These are phyloP conservation scores for Monosiga brevicollis DNA, from an alignment of 78 protist species.

Conservation along the genomic window DNA sequence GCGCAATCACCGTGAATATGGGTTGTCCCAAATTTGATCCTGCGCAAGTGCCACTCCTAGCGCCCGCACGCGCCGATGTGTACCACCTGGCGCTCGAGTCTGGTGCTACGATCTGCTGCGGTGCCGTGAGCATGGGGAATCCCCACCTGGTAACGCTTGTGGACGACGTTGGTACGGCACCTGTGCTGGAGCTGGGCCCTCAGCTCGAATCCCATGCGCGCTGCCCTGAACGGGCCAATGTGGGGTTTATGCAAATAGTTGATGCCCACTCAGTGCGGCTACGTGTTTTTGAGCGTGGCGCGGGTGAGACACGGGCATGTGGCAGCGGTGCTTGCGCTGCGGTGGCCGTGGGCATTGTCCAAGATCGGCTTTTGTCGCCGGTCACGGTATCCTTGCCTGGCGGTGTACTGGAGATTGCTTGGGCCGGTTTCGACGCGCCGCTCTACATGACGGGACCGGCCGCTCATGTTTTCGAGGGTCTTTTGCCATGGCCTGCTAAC, in stretches of 20 bases:
- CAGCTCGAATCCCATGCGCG: slow-evolving; percentile 9
- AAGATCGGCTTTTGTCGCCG: background rate
- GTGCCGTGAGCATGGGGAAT: slow-evolving; percentile 53
- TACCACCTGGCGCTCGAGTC: slow-evolving; percentile 27
- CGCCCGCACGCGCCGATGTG: too few species aligned
- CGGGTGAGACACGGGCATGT: slow-evolving; percentile 55
- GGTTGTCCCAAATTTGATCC: too few species aligned
- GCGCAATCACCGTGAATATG: too few species aligned
- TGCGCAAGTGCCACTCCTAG: too few species aligned
- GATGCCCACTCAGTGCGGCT: background rate
- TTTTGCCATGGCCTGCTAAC: background rate
- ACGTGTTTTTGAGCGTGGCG: slow-evolving; percentile 47
- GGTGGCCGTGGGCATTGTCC: slow-evolving; percentile 31
- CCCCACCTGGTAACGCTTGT: slow-evolving; percentile 44
- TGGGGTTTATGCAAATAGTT: slow-evolving; percentile 28
- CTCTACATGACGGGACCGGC: slow-evolving; percentile 57
- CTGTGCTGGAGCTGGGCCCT: slow-evolving; percentile 15
- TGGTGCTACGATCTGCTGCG: slow-evolving; percentile 1
- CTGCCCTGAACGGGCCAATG: slow-evolving; percentile 37
- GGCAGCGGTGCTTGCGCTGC: slow-evolving; percentile 63
- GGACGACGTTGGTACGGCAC: slow-evolving; percentile 13
- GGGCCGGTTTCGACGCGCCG: slow-evolving; percentile 8
- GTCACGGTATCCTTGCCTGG: slow-evolving; percentile 40
- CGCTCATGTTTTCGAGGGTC: background rate
- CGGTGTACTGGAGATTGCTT: slow-evolving; percentile 32